phyloP scores from a whole-genome alignment of 148 eudicot genomes.

The Arctostaphylos glauca region DNA sequence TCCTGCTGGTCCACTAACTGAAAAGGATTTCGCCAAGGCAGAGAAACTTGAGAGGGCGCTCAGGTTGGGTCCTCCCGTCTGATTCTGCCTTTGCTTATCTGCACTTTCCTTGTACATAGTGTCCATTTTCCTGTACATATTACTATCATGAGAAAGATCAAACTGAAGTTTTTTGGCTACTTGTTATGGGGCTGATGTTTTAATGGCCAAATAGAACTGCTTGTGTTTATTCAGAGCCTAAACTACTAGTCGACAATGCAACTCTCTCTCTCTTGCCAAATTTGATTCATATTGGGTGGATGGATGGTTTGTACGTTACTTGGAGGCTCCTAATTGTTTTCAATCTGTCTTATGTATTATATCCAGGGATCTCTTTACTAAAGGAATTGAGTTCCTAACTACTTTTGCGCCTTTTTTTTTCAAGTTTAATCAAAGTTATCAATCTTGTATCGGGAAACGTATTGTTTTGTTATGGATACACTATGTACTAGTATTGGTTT shows the following conservation, averaged over 20 bases:
- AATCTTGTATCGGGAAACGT: no score
- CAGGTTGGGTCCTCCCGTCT: conserved; percentile 77
- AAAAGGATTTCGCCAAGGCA: conserved; percentile 85
- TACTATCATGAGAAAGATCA: conserved; percentile 4
- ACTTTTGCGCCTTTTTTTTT: no score
- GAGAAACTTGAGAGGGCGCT: conserved; percentile 91
- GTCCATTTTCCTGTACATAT: background rate
- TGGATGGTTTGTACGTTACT: no score
- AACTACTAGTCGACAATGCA: background rate
- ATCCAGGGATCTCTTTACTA: no score
- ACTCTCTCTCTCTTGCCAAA: background rate
- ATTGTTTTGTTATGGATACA: no score
- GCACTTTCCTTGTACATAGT: background rate
- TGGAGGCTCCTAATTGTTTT: no score
- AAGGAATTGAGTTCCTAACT: no score
- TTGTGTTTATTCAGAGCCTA: background rate
- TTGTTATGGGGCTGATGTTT: background rate
- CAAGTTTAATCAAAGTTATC: no score
- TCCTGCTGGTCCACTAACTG: conserved; percentile 86
- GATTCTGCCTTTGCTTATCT: conserved; percentile 27
- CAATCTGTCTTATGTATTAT: no score
- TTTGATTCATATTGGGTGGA: no score
- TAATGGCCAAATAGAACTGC: background rate
- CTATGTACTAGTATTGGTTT: no score
- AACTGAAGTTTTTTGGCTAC: background rate